Base-by-base conservation (phyloP, 768 basidiomycete genomes). In the Sarcomyxa edulis region DNA sequence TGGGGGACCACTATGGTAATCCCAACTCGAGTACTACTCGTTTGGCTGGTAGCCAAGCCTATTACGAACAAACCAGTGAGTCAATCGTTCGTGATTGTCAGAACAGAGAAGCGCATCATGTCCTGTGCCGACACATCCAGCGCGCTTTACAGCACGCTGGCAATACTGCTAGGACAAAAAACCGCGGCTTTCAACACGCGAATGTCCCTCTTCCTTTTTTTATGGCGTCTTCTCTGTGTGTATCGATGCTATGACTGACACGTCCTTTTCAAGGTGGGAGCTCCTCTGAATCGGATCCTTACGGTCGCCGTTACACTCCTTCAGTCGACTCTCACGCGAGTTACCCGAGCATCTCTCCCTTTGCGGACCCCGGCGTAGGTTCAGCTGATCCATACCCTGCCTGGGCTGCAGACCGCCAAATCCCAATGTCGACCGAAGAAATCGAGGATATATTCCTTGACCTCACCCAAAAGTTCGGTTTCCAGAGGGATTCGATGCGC, bases 381-480 rank as follows among this genome's bases (percentile, higher is more conserved):
- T 58, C 64, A 35, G 55, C 66, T 15, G 79, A 87, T 40, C 87
- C 86, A 39, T 98, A 95, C 59, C 95, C 95, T 44, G 94, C 95
- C 28, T 99, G 96, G 96, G 77, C 86, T 19, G 72, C 84, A 22
- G 89, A 95, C 48, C 83, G 86, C 37, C 86, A 92, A 56, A 93
- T 96, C 46, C 96, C 96, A 45, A 85, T 99, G 58, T 93, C 92
- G 27, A 92, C 86, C 46, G 96, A 99, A 59, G 95, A 97, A 62
- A 97, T 98, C 41, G 96, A 97, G 61, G 96, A 98, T 60, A 95
- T 99, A 47, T 91, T 98, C 58, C 83, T 97, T 52, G 96, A 99
- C 64, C 78, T 99, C 44, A 84, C 92, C 29, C 92, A 97, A 68
- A 99, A 99, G 66, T 99, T 99, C 58, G 96, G 96, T 40, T 99